These are phyloP conservation scores for Candida argentea DNA, from an alignment of 805 yeast species.

Conservation along the genomic window DNA sequence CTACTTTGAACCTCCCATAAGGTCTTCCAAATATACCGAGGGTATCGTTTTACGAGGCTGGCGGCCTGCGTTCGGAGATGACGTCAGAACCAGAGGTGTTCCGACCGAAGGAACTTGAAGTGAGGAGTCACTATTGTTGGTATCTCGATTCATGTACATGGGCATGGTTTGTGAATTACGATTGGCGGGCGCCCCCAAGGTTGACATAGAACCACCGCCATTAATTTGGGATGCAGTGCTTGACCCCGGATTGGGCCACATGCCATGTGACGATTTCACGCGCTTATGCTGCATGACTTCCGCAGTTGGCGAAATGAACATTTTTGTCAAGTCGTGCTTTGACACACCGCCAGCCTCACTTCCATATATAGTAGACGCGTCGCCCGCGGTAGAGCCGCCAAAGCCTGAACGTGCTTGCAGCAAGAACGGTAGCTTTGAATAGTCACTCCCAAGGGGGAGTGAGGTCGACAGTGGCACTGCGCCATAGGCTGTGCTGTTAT, in stretches of 20 bases:
- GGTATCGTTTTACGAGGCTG: conserved; percentile 30
- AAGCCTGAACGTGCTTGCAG: conserved; percentile 9
- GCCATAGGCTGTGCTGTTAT: conserved; percentile 22
- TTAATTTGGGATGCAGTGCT: too few relatives aligned
- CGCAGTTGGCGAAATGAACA: conserved; percentile 75
- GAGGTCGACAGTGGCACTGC: conserved; percentile 6
- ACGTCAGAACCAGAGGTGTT: conserved; percentile 5
- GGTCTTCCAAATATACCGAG: conserved; percentile 39
- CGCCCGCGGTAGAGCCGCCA: conserved; percentile 18
- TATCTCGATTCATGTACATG: conserved; percentile 28
- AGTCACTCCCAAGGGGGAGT: conserved; percentile 9
- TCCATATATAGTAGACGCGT: conserved; percentile 23
- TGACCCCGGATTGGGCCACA: conserved; percentile 12
- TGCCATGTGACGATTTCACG: conserved; percentile 15
- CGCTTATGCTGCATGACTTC: conserved; percentile 50
- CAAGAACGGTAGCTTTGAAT: conserved; percentile 27
- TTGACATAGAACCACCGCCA: conserved; percentile 9
- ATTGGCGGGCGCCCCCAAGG: conserved; percentile 15
- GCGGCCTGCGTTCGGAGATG: conserved; percentile 6
- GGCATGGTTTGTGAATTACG: conserved; percentile 25
- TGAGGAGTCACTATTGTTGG: conserved; percentile 24
- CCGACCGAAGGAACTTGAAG: conserved; percentile 2
- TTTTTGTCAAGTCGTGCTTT: conserved; percentile 32
- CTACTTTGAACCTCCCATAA: conserved; percentile 26
- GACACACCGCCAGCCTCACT: conserved; percentile 20